Evolutionary conservation across 2,329 filamentous ascomycete species (phyloP).

Genomic region (Penicillium sp.): DNA sequence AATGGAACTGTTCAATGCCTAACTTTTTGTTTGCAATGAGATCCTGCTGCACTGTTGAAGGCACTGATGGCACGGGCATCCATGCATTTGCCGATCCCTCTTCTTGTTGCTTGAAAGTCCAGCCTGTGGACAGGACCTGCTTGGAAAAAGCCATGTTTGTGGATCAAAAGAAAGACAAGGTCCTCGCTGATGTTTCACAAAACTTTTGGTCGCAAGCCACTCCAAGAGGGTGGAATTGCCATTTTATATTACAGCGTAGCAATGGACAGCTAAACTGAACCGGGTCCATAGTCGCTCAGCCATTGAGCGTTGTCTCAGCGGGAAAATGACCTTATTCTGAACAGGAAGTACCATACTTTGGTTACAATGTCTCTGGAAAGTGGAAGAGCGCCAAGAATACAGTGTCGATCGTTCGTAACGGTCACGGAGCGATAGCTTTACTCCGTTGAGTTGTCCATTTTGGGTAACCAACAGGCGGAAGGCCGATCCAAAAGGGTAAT

Average conservation of each 20-base stretch:
- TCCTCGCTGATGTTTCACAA: not conserved
- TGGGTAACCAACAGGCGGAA: not conserved
- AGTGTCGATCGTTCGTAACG: not conserved
- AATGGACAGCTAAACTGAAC: not conserved
- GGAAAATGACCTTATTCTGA: not conserved
- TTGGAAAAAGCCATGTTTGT: not conserved
- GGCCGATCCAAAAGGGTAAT: not conserved
- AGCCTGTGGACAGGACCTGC: not conserved
- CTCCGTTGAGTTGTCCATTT: not conserved
- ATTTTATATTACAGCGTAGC: not conserved
- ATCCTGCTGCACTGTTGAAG: not conserved
- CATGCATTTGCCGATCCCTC: not conserved
- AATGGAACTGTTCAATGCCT: not conserved
- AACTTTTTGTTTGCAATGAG: not conserved
- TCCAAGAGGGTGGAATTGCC: not conserved
- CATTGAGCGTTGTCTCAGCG: not conserved
- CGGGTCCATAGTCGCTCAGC: not conserved
- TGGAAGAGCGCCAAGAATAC: not conserved
- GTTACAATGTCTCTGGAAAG: not conserved
- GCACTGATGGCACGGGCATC: not conserved
- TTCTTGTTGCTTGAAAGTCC: not conserved
- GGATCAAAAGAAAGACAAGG: not conserved
- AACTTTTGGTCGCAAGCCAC: not conserved
- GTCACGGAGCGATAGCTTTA: not conserved
- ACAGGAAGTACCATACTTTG: not conserved